Conservation (phyloP, 1,284 basidiomycete species). For the Marasmius tenuissimus region DNA sequence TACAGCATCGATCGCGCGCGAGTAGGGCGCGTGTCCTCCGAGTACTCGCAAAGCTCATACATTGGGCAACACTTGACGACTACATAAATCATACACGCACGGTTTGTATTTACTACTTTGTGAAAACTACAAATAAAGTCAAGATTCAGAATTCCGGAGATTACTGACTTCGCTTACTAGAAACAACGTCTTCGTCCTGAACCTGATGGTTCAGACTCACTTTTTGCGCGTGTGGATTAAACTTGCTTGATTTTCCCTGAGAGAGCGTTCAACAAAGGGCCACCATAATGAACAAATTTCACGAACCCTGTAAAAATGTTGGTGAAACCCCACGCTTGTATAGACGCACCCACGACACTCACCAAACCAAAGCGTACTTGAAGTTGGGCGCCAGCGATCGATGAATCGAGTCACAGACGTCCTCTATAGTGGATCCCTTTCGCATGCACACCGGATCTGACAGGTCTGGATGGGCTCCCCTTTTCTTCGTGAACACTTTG, state of each 20-base stretch:
- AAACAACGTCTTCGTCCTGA: slow-evolving; percentile 93
- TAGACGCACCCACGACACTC: slow-evolving; percentile 27
- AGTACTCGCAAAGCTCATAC: no score
- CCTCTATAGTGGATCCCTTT: slow-evolving; percentile 92
- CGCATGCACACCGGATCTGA: slow-evolving; percentile 92
- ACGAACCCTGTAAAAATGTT: slow-evolving; percentile 24
- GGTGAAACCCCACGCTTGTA: slow-evolving; percentile 1
- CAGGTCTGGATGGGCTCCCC: slow-evolving; percentile 91
- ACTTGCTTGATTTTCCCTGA: slow-evolving; percentile 83
- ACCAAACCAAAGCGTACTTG: slow-evolving; percentile 91
- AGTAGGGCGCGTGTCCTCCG: no score
- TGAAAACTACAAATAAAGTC: slow-evolving; percentile 29
- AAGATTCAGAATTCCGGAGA: neutral
- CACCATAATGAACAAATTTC: slow-evolving; percentile 9
- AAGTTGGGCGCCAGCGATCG: slow-evolving; percentile 88
- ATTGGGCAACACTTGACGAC: no score
- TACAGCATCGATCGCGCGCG: no score
- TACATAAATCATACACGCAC: no score
- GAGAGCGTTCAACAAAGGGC: slow-evolving; percentile 16
- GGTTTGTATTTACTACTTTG: slow-evolving; percentile 25
- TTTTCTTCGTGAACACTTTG: slow-evolving; percentile 95
- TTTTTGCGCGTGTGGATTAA: slow-evolving; percentile 91
- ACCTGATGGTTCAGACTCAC: slow-evolving; percentile 87
- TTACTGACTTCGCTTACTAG: slow-evolving; percentile 56
- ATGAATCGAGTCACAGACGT: slow-evolving; percentile 91